Evolutionary conservation across 352 stramenopile genomes (phyloP), one percentile per base, ranked within the genome.

Genomic region (Peronospora destructor): DNA sequence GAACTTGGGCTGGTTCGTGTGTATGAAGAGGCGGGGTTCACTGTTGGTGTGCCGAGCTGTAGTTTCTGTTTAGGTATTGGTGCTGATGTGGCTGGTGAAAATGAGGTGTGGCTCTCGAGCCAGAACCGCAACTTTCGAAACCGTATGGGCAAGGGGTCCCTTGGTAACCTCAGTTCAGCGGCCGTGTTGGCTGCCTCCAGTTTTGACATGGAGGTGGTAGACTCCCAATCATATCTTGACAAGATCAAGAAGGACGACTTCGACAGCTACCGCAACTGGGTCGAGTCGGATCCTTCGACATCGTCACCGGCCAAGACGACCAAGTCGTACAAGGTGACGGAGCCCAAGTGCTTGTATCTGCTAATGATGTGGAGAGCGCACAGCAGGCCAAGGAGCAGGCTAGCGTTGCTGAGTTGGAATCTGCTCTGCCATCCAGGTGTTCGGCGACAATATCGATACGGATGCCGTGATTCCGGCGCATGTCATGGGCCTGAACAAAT

Each of bases 91-190:
- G 79, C 80, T 3, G 73, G 73, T 7, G 79, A 91, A 45, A 81
- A 85, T 45, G 80, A 93, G 36, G 82, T 93, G 43, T 91, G 82
- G 80, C 77, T 93, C 45, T 38, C 33, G 33, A 84, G 65, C 25
- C 79, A 91, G 71, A 93, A 93, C 66, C 79, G 82, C 17, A 93
- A 93, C 66, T 93, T 89, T 66, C 76, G 80, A 45, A 91, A 91
- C 72, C 82, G 82, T 40, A 93, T 93, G 82, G 82, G 82, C 44
- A 76, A 74, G 46, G 80, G 79, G 26, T 90, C 77, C 13, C 89
- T 90, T 50, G 76, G 66, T 13, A 88, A 93, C 65, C 55, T 93
- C 34, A 78, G 76, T 30, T 91, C 79, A 12, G 79, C 82, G 11
- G 80, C 87, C 44, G 88, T 76, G 23, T 77, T 93, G 16, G 82